Percentiles rank a stretch among this genome's conserved stretches.
Evolutionary conservation across 2,329 filamentous ascomycete species (phyloP).

Genomic region (Thelonectria rubi): DNA sequence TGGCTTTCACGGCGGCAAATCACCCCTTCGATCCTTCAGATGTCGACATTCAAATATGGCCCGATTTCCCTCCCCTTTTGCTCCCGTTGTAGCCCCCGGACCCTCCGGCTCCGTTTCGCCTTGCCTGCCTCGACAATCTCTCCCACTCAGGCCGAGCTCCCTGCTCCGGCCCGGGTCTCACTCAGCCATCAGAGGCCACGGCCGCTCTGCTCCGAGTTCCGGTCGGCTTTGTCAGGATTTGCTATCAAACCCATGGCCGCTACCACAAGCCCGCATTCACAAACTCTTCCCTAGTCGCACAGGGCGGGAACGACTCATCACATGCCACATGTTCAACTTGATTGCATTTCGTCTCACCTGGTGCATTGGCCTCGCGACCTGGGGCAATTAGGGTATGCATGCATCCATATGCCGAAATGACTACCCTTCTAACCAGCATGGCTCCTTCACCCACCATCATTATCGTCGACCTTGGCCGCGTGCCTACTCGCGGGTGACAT

Average conservation of each 20-base stretch:
- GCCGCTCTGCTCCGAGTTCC: slow-evolving; percentile 28
- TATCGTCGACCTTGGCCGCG: not conserved
- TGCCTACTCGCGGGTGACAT: slow-evolving; percentile 1
- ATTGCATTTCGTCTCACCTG: slow-evolving; percentile 22
- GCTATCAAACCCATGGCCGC: slow-evolving; percentile 29
- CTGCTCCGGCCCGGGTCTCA: slow-evolving; percentile 21
- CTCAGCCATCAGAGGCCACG: slow-evolving; percentile 25
- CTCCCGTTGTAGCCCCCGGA: slow-evolving; percentile 18
- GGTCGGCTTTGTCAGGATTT: slow-evolving; percentile 15
- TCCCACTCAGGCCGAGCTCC: slow-evolving; percentile 9
- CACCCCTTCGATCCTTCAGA: slow-evolving; percentile 36
- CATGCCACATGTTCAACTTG: slow-evolving; percentile 34
- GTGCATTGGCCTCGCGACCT: slow-evolving; percentile 11
- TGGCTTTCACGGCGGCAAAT: slow-evolving; percentile 26
- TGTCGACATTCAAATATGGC: slow-evolving; percentile 42
- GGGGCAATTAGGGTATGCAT: slow-evolving; percentile 13
- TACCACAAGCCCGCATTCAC: slow-evolving; percentile 24
- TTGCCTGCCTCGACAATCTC: slow-evolving; percentile 6
- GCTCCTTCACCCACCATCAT: slow-evolving; percentile 3
- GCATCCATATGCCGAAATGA: slow-evolving; percentile 15
- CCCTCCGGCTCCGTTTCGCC: slow-evolving; percentile 16
- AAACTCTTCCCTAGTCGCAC: slow-evolving; percentile 30
- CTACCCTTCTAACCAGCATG: slow-evolving; percentile 1
- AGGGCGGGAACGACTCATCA: slow-evolving; percentile 35
- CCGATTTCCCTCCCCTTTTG: slow-evolving; percentile 20